phyloP scores from a whole-genome alignment of 83 land plant species.

The Picea mariana region DNA sequence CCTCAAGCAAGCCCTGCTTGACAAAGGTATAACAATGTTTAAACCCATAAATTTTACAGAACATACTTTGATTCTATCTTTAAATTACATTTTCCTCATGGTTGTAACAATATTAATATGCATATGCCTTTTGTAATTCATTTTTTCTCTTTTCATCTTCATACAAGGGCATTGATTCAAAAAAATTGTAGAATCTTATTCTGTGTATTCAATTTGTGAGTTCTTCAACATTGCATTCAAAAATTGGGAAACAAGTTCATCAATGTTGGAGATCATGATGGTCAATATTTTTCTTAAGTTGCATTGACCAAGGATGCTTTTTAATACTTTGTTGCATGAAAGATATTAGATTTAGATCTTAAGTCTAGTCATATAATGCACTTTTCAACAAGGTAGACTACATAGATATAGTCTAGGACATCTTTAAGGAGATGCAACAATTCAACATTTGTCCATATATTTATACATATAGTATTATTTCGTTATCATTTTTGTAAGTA shows the following conservation, averaged over 20 bases:
- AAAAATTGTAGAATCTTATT: conserved; percentile 30
- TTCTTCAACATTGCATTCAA: conserved; percentile 29
- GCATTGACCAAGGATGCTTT: conserved; percentile 43
- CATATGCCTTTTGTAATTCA: background rate
- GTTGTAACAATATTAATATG: background rate
- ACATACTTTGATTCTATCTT: background rate
- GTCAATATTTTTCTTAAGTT: conserved; percentile 32
- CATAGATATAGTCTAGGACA: conserved; percentile 22
- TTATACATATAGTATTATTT: background rate
- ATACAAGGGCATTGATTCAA: background rate
- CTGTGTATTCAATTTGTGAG: conserved; percentile 32
- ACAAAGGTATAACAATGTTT: conserved; percentile 25
- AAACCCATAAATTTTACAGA: background rate
- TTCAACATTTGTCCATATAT: conserved; percentile 13
- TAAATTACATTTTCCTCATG: background rate
- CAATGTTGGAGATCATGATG: conserved; percentile 42
- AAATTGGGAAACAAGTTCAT: conserved; percentile 19
- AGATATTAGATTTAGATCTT: conserved; percentile 36
- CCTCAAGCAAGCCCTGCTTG: conserved; percentile 21
- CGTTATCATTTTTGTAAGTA: background rate
- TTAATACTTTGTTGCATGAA: conserved; percentile 62
- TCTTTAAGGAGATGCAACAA: conserved; percentile 24
- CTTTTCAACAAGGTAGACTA: conserved; percentile 41
- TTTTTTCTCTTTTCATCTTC: background rate
- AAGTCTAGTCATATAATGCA: conserved; percentile 55